Base-by-base conservation (phyloP, 1,284 basidiomycete species). In the Fomitopsis schrenkii region DNA sequence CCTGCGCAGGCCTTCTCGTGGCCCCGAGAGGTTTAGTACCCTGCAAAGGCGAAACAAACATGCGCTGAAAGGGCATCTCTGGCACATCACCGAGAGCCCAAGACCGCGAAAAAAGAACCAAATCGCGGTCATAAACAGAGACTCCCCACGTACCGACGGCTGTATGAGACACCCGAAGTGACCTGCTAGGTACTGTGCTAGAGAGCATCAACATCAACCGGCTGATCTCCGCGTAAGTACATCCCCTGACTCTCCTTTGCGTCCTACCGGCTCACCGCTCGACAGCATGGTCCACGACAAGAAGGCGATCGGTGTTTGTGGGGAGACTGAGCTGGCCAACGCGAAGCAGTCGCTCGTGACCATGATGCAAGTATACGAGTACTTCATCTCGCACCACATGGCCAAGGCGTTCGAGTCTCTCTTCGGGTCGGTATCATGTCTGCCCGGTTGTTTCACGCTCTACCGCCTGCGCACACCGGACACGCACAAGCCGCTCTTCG, bases 361-460 rank as follows among this genome's bases (percentile, higher is more conserved):
- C 12, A 98, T 98, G 97, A 96, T 97, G 85, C 96, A 98, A 80
- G 91, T 88, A 46, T 97, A 97, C 79, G 95, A 97, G 72, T 97
- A 97, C 82, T 98, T 93, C 79, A 93, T 98, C 68, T 98, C 93
- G 1, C 95, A 97, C 77, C 93, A 99, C 77, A 87, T 99, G 79
- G 92, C 97, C 56, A 99, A 99, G 76, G 95, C 97, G 0, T 99
- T 99, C 77, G 97, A 98, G 77, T 90, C 85, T 69, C 83, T 99
- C 2, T 62, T 99, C 72, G 96, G 96, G 57, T 97, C 95, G 17
- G 95, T 99, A 63, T 98, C 96, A 56, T 99, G 97, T 88, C 82
- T 99, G 68, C 96, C 97, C 33, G 95, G 93, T 81, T 97, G 95
- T 85, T 98, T 98, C 83, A 95, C 94, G 0, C 88, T 98, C 67